phyloP scores from a whole-genome alignment of 73 alveolate species.

The Symbiodinium pilosum region DNA sequence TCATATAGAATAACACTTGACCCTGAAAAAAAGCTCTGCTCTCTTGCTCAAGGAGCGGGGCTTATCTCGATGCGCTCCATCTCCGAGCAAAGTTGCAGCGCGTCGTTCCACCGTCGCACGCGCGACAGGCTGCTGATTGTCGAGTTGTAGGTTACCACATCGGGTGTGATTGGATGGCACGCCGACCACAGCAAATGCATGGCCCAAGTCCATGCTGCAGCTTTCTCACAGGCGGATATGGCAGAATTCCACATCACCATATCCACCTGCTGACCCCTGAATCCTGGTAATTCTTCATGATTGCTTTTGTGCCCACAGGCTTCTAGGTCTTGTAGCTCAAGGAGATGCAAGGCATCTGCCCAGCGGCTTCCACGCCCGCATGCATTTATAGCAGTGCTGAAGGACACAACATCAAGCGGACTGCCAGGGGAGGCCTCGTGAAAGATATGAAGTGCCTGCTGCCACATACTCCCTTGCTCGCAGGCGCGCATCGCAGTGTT shows the following conservation, averaged over 20 bases:
- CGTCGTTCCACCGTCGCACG: neutral
- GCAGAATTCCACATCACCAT: constrained; percentile 59
- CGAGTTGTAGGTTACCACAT: constrained; percentile 28
- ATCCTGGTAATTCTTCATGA: neutral
- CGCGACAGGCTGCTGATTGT: constrained; percentile 35
- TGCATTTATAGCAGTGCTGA: neutral
- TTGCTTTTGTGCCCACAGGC: neutral
- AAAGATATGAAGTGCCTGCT: neutral
- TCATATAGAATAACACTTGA: no score
- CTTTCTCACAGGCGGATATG: constrained; percentile 40
- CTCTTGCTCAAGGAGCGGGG: neutral
- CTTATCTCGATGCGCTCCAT: neutral
- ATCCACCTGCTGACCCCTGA: neutral
- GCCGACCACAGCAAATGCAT: neutral
- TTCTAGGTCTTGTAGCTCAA: neutral
- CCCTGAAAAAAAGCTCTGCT: no score
- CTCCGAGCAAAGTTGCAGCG: neutral
- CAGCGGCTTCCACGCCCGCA: neutral
- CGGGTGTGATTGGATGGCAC: neutral
- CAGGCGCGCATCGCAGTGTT: constrained; percentile 2
- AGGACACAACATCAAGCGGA: neutral
- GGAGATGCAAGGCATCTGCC: neutral
- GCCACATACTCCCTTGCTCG: neutral
- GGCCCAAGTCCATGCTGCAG: constrained; percentile 34
- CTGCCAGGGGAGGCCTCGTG: neutral